Conservation (phyloP, 176 grass and related monocot genomes). For the Avena eriantha region DNA sequence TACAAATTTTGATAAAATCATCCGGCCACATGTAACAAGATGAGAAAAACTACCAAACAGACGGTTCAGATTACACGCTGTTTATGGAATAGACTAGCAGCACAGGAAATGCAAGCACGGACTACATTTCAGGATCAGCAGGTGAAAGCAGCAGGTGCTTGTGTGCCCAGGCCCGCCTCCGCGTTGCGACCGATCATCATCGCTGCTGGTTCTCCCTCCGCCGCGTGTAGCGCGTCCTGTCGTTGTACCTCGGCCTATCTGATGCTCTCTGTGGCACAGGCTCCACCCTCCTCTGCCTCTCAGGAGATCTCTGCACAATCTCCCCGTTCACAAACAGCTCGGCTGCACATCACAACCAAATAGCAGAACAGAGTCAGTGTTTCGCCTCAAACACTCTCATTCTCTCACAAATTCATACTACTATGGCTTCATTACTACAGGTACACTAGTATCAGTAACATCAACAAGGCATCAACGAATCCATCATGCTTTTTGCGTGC, state of each 20-base stretch:
- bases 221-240: neutral
- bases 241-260: slow-evolving; percentile 1
- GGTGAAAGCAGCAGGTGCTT: no score
- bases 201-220: slow-evolving; percentile 24
- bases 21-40: neutral
- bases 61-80: neutral
- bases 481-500: no score
- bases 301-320: neutral
- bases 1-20: neutral
- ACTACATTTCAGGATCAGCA: neutral
- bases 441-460: neutral
- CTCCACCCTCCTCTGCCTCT: slow-evolving; percentile 25
- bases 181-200: neutral
- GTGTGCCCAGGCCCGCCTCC: neutral
- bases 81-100: neutral
- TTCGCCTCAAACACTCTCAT: neutral
- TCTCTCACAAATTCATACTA: no score
- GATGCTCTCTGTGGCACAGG: neutral
- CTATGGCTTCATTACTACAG: neutral
- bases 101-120: neutral
- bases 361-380: neutral
- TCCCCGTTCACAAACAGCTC: slow-evolving; percentile 26
- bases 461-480: neutral
- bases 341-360: neutral
- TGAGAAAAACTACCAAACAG: neutral